These are phyloP conservation scores for Mycena crocata DNA, from an alignment of 768 basidiomycete species.

Conservation along the genomic window DNA sequence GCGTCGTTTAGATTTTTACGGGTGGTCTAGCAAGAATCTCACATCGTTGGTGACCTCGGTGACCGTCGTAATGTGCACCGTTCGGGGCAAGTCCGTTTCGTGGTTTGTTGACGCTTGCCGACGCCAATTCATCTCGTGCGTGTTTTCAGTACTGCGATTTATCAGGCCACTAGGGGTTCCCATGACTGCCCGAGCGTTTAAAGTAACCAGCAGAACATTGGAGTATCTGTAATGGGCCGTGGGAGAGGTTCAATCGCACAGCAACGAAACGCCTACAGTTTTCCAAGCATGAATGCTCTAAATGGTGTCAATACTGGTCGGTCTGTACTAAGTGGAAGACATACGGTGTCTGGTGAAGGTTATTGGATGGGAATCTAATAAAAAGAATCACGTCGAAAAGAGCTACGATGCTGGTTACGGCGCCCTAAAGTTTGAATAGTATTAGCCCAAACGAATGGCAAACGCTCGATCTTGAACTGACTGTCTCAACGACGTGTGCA, in stretches of 20 bases:
- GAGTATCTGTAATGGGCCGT: constrained; percentile 14
- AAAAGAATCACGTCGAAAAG: constrained; percentile 16
- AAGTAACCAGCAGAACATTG: constrained; percentile 8
- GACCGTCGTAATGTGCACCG: neutral
- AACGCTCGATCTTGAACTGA: too few relatives aligned
- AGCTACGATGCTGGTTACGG: constrained; percentile 19
- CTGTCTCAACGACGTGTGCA: constrained; percentile 13
- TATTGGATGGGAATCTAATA: constrained; percentile 6
- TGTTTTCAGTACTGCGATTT: neutral
- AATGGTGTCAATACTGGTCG: neutral
- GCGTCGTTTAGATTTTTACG: neutral
- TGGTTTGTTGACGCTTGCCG: too few relatives aligned
- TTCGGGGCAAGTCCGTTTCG: neutral
- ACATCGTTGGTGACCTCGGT: neutral
- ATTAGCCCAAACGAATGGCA: too few relatives aligned
- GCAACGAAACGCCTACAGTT: neutral
- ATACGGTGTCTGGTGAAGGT: constrained; percentile 14
- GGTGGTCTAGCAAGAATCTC: neutral
- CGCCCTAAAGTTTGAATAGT: too few relatives aligned
- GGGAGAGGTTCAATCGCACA: neutral
- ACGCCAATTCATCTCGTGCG: neutral
- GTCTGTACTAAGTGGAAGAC: neutral
- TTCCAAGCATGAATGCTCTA: constrained; percentile 17
- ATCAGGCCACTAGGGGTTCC: neutral
- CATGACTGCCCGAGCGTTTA: constrained; percentile 1